Evolutionary conservation across 805 yeast genomes (phyloP).

Genomic region (Yamadazyma nakazawae): DNA sequence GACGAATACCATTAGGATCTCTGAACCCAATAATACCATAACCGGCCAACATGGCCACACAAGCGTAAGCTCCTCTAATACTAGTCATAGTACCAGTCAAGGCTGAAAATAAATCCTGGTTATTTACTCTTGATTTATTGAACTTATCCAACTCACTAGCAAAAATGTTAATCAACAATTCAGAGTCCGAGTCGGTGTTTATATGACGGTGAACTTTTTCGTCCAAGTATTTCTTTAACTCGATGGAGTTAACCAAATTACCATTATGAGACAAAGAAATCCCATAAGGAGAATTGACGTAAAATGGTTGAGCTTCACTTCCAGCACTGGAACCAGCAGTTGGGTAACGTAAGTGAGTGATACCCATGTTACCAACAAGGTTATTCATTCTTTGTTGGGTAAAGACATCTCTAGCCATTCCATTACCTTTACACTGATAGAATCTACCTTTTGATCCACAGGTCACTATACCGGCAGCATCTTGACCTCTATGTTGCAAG

Average conservation of each 20-base stretch:
- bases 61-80: conserved; percentile 96
- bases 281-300: conserved; percentile 96
- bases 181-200: conserved; percentile 96
- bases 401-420: conserved; percentile 98
- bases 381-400: conserved; percentile 75
- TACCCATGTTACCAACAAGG: conserved; percentile 90
- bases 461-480: conserved; percentile 98
- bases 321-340: conserved; percentile 96
- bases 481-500: conserved; percentile 97
- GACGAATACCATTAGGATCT: conserved; percentile 96
- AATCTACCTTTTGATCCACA: conserved; percentile 91
- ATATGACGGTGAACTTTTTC: conserved; percentile 95
- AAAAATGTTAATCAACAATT: conserved; percentile 81
- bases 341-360: conserved; percentile 92
- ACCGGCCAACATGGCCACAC: conserved; percentile 93
- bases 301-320: conserved; percentile 97
- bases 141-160: conserved; percentile 89
- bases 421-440: conserved; percentile 97
- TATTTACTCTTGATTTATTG: conserved; percentile 90
- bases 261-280: conserved; percentile 90
- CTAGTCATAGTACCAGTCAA: conserved; percentile 73
- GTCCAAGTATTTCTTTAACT: conserved; percentile 76
- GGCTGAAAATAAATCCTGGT: conserved; percentile 83
- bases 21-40: conserved; percentile 93
- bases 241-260: conserved; percentile 83